Percentiles rank a stretch among this genome's conserved stretches.
Conservation (phyloP, 345 rosid genomes). For the Hirschfeldia incana region DNA sequence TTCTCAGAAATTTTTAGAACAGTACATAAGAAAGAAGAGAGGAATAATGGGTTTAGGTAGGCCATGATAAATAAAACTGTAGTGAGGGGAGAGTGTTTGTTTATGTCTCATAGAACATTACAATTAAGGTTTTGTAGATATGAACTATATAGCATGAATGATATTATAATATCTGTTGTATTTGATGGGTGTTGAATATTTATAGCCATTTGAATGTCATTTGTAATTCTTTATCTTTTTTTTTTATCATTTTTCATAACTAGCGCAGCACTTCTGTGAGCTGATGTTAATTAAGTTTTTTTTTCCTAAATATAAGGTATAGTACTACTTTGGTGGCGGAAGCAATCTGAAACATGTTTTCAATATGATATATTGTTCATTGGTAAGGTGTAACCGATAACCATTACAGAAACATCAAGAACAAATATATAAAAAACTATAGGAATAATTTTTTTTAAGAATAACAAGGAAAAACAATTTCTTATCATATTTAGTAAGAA, state of each 20-base stretch:
- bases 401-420: too few relatives aligned
- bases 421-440: too few relatives aligned
- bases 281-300: neutral
- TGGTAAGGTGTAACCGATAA: too few relatives aligned
- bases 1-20: slow-evolving; percentile 23
- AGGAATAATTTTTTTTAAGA: too few relatives aligned
- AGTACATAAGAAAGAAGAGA: slow-evolving; percentile 12
- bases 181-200: slow-evolving; percentile 24
- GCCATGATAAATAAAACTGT: slow-evolving; percentile 24
- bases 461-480: too few relatives aligned
- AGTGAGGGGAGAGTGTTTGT: slow-evolving; percentile 8
- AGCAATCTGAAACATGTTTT: too few relatives aligned
- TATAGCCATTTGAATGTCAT: neutral
- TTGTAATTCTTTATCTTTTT: neutral
- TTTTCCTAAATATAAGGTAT: neutral
- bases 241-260: neutral
- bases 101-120: slow-evolving; percentile 29
- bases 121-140: slow-evolving; percentile 38
- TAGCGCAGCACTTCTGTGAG: neutral
- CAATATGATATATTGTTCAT: too few relatives aligned
- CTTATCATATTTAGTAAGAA: too few relatives aligned
- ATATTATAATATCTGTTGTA: slow-evolving; percentile 2
- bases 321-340: too few relatives aligned
- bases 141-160: neutral
- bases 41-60: slow-evolving; percentile 29